Base-by-base conservation (phyloP, 352 stramenopile species). In the Pythium aquatile region DNA sequence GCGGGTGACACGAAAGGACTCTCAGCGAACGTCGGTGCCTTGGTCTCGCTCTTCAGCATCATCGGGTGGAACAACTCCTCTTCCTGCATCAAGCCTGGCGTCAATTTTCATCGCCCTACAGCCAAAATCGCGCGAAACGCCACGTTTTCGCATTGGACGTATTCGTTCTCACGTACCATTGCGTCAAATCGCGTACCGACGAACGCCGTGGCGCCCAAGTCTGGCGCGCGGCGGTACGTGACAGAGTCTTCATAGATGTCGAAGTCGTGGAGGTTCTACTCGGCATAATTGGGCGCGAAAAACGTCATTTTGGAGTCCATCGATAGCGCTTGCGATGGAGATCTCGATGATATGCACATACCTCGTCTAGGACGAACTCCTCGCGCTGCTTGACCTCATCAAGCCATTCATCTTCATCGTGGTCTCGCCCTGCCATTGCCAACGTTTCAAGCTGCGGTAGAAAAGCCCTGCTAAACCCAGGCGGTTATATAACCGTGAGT, bases 321-420 rank as follows among this genome's bases (percentile, higher is more conserved):
- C 54, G 55, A 55, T 13, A 61, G 67, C 52, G 67, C 56, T 65
- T 65, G 63, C 32, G 17, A 24, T 16, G 3, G 5, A 29, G 9
- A 39, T 17, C 10, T 8, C 14, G n/a, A 17, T 29, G 1, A 2
- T 9, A 4, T 7, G 20, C 9, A 46, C 60, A 7, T 65, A 91
- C 83, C 75, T 88, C 79, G 33, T 84, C 77, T 54, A 85, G 46
- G 39, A 85, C 77, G 64, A 85, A 88, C 57, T 79, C 79, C 49
- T 71, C 63, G 53, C 65, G 68, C 58, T 77, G 71, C 61, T 85
- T 69, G 51, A 82, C 67, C 58, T 85, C 80, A 58, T 76, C 76
- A 55, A 88, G 77, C 75, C 75, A 87, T 65, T 88, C 79, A 68
- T 91, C 78, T 67, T 89, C 80, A 62, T 73, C 60, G 47, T 87